phyloP scores from a whole-genome alignment of 2,329 filamentous ascomycete species.

The Chaetomium sp. region DNA sequence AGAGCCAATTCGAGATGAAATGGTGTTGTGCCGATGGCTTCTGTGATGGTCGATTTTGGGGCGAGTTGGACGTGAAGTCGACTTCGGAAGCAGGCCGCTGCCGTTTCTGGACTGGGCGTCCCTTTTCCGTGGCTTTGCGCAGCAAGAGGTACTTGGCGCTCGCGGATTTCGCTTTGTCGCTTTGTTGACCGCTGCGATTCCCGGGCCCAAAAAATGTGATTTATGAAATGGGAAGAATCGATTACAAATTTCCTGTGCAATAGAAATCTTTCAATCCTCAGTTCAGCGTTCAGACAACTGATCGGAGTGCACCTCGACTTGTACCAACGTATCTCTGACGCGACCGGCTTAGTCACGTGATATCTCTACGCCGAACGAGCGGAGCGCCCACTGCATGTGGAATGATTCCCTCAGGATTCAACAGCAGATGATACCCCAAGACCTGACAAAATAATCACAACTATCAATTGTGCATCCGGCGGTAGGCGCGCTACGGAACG shows the following conservation, averaged over 20 bases:
- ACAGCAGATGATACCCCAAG: too few relatives aligned
- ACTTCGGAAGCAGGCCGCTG: slow-evolving; percentile 35
- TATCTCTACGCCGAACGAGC: neutral
- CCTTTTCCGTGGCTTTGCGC: slow-evolving; percentile 12
- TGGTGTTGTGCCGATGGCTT: slow-evolving; percentile 47
- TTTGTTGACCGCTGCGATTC: neutral
- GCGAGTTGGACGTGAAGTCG: slow-evolving; percentile 52
- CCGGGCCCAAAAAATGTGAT: neutral
- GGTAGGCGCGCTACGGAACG: too few relatives aligned
- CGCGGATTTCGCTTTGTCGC: slow-evolving; percentile 1
- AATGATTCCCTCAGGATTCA: too few relatives aligned
- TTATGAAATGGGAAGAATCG: neutral
- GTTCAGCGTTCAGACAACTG: neutral
- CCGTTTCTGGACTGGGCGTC: slow-evolving; percentile 25
- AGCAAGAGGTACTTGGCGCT: neutral
- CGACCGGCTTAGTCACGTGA: slow-evolving; percentile 8
- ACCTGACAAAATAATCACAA: too few relatives aligned
- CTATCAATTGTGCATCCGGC: too few relatives aligned
- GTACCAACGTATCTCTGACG: neutral
- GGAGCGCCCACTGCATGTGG: too few relatives aligned
- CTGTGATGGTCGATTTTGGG: slow-evolving; percentile 42
- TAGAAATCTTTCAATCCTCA: neutral
- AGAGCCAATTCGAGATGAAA: slow-evolving; percentile 33
- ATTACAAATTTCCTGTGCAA: too few relatives aligned
- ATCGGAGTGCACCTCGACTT: neutral